Conservation (phyloP, 2,329 filamentous ascomycete genomes). For the Lomentospora prolificans region DNA sequence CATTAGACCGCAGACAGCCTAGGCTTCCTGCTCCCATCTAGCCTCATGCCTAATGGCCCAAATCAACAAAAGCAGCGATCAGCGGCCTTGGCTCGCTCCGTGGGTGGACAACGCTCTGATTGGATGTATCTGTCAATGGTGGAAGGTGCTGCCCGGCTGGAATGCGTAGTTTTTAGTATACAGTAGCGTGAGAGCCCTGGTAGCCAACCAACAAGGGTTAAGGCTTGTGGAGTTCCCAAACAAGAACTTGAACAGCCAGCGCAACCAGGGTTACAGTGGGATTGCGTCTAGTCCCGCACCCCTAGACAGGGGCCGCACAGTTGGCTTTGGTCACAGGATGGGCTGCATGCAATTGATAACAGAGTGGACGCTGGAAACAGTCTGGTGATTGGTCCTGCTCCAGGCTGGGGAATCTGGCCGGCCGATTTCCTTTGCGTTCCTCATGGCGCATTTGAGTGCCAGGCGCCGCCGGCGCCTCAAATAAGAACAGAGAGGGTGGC, state of each 20-base stretch:
- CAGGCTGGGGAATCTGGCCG: too few relatives aligned
- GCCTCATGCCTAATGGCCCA: background rate
- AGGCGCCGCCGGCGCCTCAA: too few relatives aligned
- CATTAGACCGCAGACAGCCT: too few relatives aligned
- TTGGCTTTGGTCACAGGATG: constrained; percentile 7
- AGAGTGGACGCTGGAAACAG: background rate
- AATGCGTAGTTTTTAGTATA: background rate
- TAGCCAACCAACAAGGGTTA: background rate
- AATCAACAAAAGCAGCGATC: background rate
- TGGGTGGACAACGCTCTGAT: background rate
- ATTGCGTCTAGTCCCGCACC: constrained; percentile 6
- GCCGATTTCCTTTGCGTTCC: too few relatives aligned
- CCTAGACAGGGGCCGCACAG: constrained; percentile 6
- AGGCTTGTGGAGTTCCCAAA: background rate
- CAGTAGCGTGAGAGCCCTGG: background rate
- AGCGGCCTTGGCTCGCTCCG: background rate
- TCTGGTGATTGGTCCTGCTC: background rate
- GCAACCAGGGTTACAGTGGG: constrained; percentile 1
- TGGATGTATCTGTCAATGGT: background rate
- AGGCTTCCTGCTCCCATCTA: too few relatives aligned
- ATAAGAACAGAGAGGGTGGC: too few relatives aligned
- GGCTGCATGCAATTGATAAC: background rate
- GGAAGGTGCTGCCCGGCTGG: background rate
- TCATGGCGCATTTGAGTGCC: too few relatives aligned
- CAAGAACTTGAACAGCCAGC: background rate